phyloP scores from a whole-genome alignment of 163 green algal species.

The Chlamydomonas reinhardtii region DNA sequence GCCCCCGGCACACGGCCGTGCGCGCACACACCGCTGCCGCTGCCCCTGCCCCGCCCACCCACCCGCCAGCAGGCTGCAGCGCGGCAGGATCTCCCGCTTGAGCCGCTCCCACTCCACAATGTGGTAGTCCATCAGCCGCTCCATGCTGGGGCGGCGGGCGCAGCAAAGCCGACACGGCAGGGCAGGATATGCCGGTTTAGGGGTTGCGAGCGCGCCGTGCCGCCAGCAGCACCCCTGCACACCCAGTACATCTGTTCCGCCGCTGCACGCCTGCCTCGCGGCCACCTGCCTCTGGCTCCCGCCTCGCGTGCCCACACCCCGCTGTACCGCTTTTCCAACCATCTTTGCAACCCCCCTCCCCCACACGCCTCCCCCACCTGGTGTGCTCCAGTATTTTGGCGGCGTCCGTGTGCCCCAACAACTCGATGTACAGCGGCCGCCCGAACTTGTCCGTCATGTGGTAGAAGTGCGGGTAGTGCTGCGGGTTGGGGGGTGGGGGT shows the following conservation, averaged over 20 bases:
- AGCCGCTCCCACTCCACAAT: constrained; percentile 81
- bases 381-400: constrained; percentile 79
- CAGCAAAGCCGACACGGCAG: too few relatives aligned
- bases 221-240: too few relatives aligned
- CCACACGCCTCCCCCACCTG: constrained; percentile 2
- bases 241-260: too few relatives aligned
- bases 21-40: too few relatives aligned
- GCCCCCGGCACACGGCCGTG: too few relatives aligned
- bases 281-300: too few relatives aligned
- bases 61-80: constrained; percentile 72
- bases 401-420: constrained; percentile 55
- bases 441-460: constrained; percentile 66
- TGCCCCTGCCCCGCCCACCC: background rate
- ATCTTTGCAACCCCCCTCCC: too few relatives aligned
- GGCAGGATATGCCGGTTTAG: too few relatives aligned
- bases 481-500: background rate
- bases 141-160: constrained; percentile 41
- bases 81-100: constrained; percentile 79
- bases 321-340: too few relatives aligned
- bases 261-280: too few relatives aligned
- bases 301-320: too few relatives aligned
- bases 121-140: constrained; percentile 90
- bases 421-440: constrained; percentile 67
- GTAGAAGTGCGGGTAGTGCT: constrained; percentile 69
- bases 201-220: too few relatives aligned